Percentiles rank a stretch among this genome's conserved stretches.
Evolutionary conservation across 257 asterid species (phyloP).

Genomic region (Nicotiana noctiflora): DNA sequence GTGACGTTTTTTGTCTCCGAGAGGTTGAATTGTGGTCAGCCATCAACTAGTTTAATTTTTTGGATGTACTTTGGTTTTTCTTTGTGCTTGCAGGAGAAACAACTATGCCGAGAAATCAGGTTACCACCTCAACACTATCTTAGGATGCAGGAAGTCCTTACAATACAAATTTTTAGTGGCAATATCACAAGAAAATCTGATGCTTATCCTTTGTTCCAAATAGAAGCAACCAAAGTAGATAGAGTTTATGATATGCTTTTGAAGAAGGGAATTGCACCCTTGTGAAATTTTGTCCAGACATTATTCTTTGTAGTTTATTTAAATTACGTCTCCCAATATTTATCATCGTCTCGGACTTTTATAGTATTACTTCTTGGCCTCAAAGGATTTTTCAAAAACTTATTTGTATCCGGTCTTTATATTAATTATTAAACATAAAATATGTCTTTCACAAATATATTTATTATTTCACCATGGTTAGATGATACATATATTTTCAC

Average conservation of each 20-base stretch:
- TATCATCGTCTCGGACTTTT: background rate
- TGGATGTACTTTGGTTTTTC: no score
- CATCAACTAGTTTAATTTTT: no score
- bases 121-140: constrained; percentile 59
- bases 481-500: no score
- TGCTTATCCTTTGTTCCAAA: constrained; percentile 55
- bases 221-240: constrained; percentile 63
- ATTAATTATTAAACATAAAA: no score
- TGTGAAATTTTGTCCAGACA: background rate
- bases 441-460: no score
- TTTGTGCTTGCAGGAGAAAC: constrained; percentile 56
- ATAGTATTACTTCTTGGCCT: background rate
- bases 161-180: constrained; percentile 49
- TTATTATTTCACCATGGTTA: no score
- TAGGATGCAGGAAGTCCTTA: constrained; percentile 55
- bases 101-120: constrained; percentile 64
- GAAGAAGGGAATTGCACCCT: constrained; percentile 57
- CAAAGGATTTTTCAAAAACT: background rate
- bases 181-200: constrained; percentile 66
- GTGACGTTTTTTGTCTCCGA: no score
- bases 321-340: background rate
- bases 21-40: no score
- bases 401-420: no score
- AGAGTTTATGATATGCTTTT: constrained; percentile 65
- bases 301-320: background rate